These are phyloP conservation scores for Lepidium didymum DNA, from an alignment of 345 rosid genomes.

Conservation along the genomic window DNA sequence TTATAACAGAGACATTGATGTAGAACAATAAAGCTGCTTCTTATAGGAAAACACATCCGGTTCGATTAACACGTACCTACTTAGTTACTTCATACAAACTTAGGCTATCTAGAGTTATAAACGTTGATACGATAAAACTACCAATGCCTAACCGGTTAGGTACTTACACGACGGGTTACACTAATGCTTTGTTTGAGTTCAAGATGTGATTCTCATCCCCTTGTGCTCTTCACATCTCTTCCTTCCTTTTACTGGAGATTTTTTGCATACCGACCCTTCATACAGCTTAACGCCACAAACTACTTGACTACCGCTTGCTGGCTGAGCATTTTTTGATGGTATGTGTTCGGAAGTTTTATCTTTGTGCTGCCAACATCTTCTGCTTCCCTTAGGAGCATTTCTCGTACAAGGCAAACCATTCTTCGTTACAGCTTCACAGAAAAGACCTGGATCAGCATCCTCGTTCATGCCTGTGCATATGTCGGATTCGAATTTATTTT, in stretches of 20 bases:
- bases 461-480: background rate
- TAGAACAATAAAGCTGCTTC: background rate
- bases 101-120: background rate
- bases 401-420: conserved; percentile 26
- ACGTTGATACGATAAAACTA: background rate
- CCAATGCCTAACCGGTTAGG: background rate
- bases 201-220: conserved; percentile 32
- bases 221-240: conserved; percentile 31
- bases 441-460: background rate
- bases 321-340: conserved; percentile 14
- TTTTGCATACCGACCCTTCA: conserved; percentile 20
- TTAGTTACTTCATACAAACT: background rate
- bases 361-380: conserved; percentile 32
- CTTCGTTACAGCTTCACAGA: conserved; percentile 24
- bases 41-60: background rate
- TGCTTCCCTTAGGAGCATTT: conserved; percentile 12
- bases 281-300: conserved; percentile 26
- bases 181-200: background rate
- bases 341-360: background rate
- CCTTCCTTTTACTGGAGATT: conserved; percentile 21
- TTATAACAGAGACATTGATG: background rate
- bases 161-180: conserved; percentile 5
- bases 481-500: background rate
- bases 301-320: background rate
- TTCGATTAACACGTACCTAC: background rate